These are phyloP conservation scores for Sporothrix protearum DNA, from an alignment of 2,329 filamentous ascomycete species.

Conservation along the genomic window DNA sequence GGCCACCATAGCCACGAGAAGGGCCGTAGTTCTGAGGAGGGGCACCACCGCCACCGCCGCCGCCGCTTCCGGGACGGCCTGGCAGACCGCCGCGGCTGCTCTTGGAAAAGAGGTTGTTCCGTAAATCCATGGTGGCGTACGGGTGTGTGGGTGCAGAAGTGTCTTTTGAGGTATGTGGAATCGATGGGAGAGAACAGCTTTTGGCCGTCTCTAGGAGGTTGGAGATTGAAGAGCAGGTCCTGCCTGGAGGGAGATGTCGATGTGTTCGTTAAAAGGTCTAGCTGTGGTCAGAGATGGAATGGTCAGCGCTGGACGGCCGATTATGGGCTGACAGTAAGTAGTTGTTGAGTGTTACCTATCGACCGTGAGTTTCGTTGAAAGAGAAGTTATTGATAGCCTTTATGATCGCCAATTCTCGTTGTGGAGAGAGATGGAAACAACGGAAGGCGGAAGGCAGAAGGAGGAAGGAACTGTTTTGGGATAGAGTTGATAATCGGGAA, in stretches of 20 bases:
- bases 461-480: not conserved
- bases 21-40: slow-evolving; percentile 27
- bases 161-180: not conserved
- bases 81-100: slow-evolving; percentile 37
- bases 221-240: not conserved
- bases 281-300: not conserved
- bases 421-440: not conserved
- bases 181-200: not conserved
- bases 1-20: slow-evolving; percentile 27
- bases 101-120: slow-evolving; percentile 46
- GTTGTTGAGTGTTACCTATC: not conserved
- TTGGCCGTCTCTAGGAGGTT: not conserved
- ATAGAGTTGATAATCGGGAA: not conserved
- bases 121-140: slow-evolving; percentile 38
- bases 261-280: not conserved
- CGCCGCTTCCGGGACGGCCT: slow-evolving; percentile 32
- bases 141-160: not conserved
- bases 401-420: not conserved
- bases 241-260: not conserved
- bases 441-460: not conserved
- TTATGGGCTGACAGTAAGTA: not conserved
- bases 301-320: not conserved
- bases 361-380: not conserved
- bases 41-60: slow-evolving; percentile 19
- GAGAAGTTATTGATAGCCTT: not conserved